Evolutionary conservation across 2,329 filamentous ascomycete genomes (phyloP), one percentile per base, ranked within the genome.

Genomic region (Fusarium kyushuense): DNA sequence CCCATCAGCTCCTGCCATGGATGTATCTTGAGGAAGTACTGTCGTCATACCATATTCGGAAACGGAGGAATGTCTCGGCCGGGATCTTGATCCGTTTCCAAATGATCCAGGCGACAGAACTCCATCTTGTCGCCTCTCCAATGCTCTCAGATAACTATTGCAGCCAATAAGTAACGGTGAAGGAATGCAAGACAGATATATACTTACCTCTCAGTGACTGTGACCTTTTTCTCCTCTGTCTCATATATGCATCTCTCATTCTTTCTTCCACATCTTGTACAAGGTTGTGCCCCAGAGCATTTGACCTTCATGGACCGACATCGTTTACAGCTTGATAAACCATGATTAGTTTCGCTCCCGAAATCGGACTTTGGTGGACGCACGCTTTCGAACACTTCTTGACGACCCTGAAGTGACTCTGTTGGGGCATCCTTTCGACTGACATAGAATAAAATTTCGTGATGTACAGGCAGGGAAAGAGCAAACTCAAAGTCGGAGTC

Each of bases 301-400:
- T 74, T 74, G 51, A 74, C 72, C 27, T 74, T 74, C 72, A 74
- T 74, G 32, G 68, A 70, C 35, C 72, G 72, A 43, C 72, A 74
- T 71, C 72, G 54, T 36, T 74, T 74, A 56, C 72, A 74, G 10
- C 67, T 69, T 38, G 25, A 27, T 57, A 33, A 33, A 33, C 19
- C 32, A 23, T 16, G 7, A 54, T 69, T 42, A 69, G 66, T 43
- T 17, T 23, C 6, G 27, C 11, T 8, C n/a, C 47, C 27, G 47
- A 52, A 21, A 36, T 41, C 41, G 41, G 30, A 30, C 54, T 42
- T 12, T 32, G 23, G 9, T 16, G 21, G 11, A 68, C 67, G 38
- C 43, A 73, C 71, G 71, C 71, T 53, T 73, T 73, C 23, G 55
- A 45, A 33, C 71, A 73, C 53, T 73, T 74, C 54, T 73, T 73